Evolutionary conservation across 2,329 filamentous ascomycete genomes (phyloP).

Genomic region (Beauveria sp.): DNA sequence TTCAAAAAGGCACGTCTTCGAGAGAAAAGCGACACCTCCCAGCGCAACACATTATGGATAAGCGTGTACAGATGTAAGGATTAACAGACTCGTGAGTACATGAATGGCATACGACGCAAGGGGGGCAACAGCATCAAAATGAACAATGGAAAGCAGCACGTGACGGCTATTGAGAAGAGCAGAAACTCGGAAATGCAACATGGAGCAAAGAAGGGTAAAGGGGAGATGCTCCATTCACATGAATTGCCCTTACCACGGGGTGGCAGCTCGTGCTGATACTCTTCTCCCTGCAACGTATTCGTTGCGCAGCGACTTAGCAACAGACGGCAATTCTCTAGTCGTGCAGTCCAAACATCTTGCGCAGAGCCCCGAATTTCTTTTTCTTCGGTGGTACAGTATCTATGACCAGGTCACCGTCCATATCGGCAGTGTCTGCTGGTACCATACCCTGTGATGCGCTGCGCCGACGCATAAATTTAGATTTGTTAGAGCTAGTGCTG

Average conservation of each 20-base stretch:
- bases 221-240: not conserved
- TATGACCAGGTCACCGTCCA: slow-evolving; percentile 6
- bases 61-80: not conserved
- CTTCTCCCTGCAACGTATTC: not conserved
- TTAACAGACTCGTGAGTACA: not conserved
- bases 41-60: not conserved
- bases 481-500: slow-evolving; percentile 16
- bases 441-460: slow-evolving; percentile 28
- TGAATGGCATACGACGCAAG: not conserved
- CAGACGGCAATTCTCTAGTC: slow-evolving; percentile 26
- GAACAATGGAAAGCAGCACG: not conserved
- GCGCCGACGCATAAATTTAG: slow-evolving; percentile 27
- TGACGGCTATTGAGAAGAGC: not conserved
- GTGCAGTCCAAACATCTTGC: slow-evolving; percentile 54
- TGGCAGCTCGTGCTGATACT: not conserved
- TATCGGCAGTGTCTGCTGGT: slow-evolving; percentile 13
- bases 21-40: not conserved
- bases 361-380: slow-evolving; percentile 62
- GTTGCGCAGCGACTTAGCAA: not conserved
- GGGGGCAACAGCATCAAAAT: not conserved
- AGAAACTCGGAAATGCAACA: not conserved
- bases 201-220: not conserved
- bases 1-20: too few relatives aligned
- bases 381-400: slow-evolving; percentile 21
- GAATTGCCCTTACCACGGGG: not conserved